Conservation (phyloP, 148 eudicot species). For the Gaultheria prostrata region DNA sequence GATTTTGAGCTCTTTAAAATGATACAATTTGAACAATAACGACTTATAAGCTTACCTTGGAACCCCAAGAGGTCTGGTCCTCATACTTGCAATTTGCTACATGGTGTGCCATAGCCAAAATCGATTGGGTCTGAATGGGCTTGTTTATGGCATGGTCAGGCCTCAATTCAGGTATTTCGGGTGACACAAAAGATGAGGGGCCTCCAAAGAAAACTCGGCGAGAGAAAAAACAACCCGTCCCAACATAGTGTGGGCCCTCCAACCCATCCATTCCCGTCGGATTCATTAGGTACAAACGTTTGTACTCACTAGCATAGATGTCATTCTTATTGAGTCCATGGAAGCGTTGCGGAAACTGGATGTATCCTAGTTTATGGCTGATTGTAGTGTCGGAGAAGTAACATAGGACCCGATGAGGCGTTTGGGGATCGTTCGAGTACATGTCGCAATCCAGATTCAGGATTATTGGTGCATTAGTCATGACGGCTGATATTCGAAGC, state of each 20-base stretch:
- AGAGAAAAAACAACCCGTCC: slow-evolving; percentile 59
- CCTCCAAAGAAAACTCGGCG: slow-evolving; percentile 50
- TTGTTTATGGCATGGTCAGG: slow-evolving; percentile 17
- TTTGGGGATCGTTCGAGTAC: slow-evolving; percentile 66
- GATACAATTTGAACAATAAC: too few species aligned
- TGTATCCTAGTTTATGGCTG: slow-evolving; percentile 39
- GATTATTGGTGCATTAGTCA: slow-evolving; percentile 72
- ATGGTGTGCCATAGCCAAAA: slow-evolving; percentile 22
- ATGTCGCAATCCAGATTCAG: slow-evolving; percentile 72
- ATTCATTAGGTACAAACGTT: slow-evolving; percentile 37
- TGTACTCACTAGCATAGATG: slow-evolving; percentile 49
- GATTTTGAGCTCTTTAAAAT: too few species aligned
- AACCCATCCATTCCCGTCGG: slow-evolving; percentile 65
- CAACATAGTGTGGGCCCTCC: slow-evolving; percentile 57
- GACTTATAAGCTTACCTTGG: slow-evolving; percentile 18
- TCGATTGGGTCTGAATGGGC: slow-evolving; percentile 14
- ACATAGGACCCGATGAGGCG: slow-evolving; percentile 49
- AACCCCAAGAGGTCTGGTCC: slow-evolving; percentile 33
- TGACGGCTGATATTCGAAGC: slow-evolving; percentile 68
- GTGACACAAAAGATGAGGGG: slow-evolving; percentile 20
- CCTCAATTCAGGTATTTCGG: slow-evolving; percentile 23
- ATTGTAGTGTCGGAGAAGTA: slow-evolving; percentile 35
- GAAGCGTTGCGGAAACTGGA: slow-evolving; percentile 72
- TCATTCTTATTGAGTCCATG: slow-evolving; percentile 53
- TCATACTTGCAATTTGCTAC: slow-evolving; percentile 35